Percentiles rank a stretch among this genome's conserved stretches.
phyloP scores from a whole-genome alignment of 139 green algal species.

The Micractinium conductrix region DNA sequence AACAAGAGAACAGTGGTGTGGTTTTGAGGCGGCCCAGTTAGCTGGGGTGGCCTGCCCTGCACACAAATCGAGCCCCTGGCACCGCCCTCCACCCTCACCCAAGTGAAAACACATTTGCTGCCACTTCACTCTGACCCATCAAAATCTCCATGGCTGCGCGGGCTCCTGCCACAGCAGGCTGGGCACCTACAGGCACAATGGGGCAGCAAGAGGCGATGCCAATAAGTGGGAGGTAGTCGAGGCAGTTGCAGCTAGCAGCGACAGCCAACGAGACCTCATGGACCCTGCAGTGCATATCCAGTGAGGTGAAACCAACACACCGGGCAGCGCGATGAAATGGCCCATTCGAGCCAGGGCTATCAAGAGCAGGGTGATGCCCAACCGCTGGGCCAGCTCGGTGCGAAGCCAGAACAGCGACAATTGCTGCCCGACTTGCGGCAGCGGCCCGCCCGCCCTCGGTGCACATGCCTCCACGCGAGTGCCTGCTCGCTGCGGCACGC shows the following conservation, averaged over 20 bases:
- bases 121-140: background rate
- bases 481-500: too few relatives aligned
- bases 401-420: background rate
- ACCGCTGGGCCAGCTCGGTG: background rate
- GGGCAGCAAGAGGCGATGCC: background rate
- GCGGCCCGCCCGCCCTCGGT: too few relatives aligned
- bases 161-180: background rate
- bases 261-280: background rate
- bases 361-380: background rate
- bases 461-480: too few relatives aligned
- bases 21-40: too few relatives aligned
- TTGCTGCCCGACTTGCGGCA: too few relatives aligned
- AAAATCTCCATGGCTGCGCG: background rate
- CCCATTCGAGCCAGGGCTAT: background rate
- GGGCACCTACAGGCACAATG: background rate
- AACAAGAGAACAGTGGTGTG: background rate
- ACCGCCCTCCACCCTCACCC: background rate
- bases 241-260: background rate
- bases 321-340: constrained; percentile 13
- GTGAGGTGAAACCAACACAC: too few relatives aligned
- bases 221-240: background rate
- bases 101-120: constrained; percentile 13
- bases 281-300: too few relatives aligned
- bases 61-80: background rate
- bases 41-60: too few relatives aligned